Evolutionary conservation across 1,284 basidiomycete species (phyloP).

Genomic region (Fomitopsis pinicola): DNA sequence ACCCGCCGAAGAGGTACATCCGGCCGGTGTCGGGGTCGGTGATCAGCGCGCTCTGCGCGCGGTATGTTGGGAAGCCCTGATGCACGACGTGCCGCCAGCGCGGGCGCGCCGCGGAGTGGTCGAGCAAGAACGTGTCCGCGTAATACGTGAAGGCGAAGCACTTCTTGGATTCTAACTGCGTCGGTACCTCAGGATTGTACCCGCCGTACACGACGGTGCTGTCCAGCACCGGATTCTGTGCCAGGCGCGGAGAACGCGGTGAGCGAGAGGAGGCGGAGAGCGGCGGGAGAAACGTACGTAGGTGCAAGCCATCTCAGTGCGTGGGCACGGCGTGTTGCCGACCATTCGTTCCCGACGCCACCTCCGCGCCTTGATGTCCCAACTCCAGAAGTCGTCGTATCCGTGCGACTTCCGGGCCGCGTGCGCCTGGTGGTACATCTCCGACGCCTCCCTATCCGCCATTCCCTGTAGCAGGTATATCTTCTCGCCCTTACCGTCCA

Average conservation of each 20-base stretch:
- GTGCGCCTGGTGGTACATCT: conserved; percentile 20
- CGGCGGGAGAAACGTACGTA: conserved; percentile 27
- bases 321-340: conserved; percentile 36
- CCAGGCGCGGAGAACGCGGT: neutral
- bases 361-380: conserved; percentile 27
- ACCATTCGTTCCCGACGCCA: conserved; percentile 34
- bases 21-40: conserved; percentile 31
- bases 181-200: conserved; percentile 31
- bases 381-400: conserved; percentile 40
- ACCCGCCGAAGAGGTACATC: conserved; percentile 35
- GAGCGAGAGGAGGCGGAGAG: neutral
- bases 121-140: conserved; percentile 31
- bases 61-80: conserved; percentile 31
- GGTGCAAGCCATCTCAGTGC: conserved; percentile 33
- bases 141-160: conserved; percentile 31
- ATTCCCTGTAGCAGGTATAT: conserved; percentile 36
- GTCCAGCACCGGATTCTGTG: conserved; percentile 32
- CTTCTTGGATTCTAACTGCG: conserved; percentile 12
- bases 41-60: conserved; percentile 25
- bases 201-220: conserved; percentile 37
- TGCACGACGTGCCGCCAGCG: conserved; percentile 29
- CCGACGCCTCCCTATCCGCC: conserved; percentile 28
- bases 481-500: conserved; percentile 20
- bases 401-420: conserved; percentile 21
- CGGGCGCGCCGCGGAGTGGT: conserved; percentile 15